Base-by-base conservation (phyloP, 805 yeast species). In the Yamadazyma nakazawae region DNA sequence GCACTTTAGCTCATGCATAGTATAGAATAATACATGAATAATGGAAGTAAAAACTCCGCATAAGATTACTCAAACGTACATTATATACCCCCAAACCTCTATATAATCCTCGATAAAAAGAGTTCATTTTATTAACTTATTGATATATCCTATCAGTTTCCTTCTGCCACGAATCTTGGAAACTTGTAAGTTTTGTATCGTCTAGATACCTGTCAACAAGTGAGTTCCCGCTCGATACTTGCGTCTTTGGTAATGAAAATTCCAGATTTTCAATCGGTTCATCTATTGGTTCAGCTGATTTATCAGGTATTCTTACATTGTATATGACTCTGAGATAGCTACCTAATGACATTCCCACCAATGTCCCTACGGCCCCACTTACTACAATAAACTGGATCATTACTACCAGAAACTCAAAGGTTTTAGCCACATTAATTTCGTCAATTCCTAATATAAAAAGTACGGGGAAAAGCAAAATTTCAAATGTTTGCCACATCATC, bases 301-400 rank as follows among this genome's bases (percentile, higher is more conserved):
- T 14, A 32, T 42, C 45, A 14, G 11, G 35, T 12, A 42, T 17
- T 19, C 45, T 16, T 10, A 42, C 7, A 10, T 26, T 17, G 6
- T 17, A 21, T 12, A 35, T 8, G 13, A 24, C 26, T 5, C 25
- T 17, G 34, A 43, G 34, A 16, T 31, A 43, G 34, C 36, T 24
- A n/a, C 48, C 40, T 25, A 52, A 24, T 16, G 49, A 12, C 2
- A 14, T 26, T 17, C 55, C 55, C 2, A 45, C 37, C 4, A 46
- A 2, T 1, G 38, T 18, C 4, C 55, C 55, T 17, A 49, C 31
- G 2, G 45, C 26, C 12, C 42, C 36, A 34, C 51, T 48, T 1
- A 49, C 53, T 6, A 52, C 47, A 6, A 49, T 10, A 39, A 28
- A 52, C 28, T 52, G 55, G 2, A 34, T n/a, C 32, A 47, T 37